phyloP scores from a whole-genome alignment of 495 filamentous ascomycete genomes.

The Hypoxylon subgilvum region DNA sequence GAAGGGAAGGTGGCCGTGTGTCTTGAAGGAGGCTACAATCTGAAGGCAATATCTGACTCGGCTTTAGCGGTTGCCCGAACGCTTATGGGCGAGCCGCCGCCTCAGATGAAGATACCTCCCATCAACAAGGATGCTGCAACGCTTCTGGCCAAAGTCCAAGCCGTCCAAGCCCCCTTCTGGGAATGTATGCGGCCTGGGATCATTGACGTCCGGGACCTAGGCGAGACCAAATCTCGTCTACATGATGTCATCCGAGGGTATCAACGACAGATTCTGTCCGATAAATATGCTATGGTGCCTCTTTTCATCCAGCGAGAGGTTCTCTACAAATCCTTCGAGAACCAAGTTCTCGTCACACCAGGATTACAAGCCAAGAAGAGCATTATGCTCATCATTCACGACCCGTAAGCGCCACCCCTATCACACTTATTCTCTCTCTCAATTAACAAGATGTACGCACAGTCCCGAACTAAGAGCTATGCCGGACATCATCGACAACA shows the following conservation, averaged over 20 bases:
- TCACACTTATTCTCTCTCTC: neutral
- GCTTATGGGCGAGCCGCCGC: slow-evolving; percentile 92
- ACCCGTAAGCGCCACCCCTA: slow-evolving; percentile 65
- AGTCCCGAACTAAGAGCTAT: slow-evolving; percentile 75
- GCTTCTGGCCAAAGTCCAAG: slow-evolving; percentile 58
- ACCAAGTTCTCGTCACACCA: slow-evolving; percentile 84
- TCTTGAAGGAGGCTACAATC: slow-evolving; percentile 94
- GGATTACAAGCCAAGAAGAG: slow-evolving; percentile 46
- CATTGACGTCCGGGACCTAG: slow-evolving; percentile 51
- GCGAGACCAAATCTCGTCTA: slow-evolving; percentile 43
- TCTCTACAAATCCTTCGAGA: slow-evolving; percentile 79
- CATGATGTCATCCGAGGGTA: slow-evolving; percentile 76
- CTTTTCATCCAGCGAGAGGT: slow-evolving; percentile 73
- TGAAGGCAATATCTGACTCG: slow-evolving; percentile 87
- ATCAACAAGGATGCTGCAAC: slow-evolving; percentile 57
- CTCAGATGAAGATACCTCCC: slow-evolving; percentile 61
- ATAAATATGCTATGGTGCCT: slow-evolving; percentile 74
- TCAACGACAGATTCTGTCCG: slow-evolving; percentile 70
- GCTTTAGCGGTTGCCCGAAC: slow-evolving; percentile 90
- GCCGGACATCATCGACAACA: slow-evolving; percentile 70
- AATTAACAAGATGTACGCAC: slow-evolving; percentile 32
- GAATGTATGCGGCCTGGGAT: slow-evolving; percentile 63
- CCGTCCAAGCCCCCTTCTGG: slow-evolving; percentile 64
- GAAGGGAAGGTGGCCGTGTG: slow-evolving; percentile 89
- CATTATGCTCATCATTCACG: slow-evolving; percentile 80